Evolutionary conservation across 2,329 filamentous ascomycete species (phyloP).

Genomic region (Septoria petroselini): DNA sequence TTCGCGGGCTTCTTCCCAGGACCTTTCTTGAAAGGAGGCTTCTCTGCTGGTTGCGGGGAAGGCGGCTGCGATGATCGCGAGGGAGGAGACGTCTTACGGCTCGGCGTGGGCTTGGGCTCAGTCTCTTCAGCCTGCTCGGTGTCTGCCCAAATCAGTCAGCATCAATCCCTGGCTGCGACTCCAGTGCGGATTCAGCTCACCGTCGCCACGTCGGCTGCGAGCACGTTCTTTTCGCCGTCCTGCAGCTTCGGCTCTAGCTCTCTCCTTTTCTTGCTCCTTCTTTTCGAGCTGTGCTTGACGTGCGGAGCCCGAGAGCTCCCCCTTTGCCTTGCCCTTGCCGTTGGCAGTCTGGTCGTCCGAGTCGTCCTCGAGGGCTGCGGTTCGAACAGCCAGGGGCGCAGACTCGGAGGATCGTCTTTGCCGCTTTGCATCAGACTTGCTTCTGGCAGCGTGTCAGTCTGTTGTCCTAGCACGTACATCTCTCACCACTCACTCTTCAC

Average conservation of each 20-base stretch:
- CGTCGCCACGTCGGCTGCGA: constrained; percentile 76
- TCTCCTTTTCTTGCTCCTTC: constrained; percentile 64
- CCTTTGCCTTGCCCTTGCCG: constrained; percentile 37
- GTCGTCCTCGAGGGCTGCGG: constrained; percentile 55
- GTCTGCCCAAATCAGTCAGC: constrained; percentile 14
- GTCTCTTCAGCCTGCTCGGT: constrained; percentile 66
- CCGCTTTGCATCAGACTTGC: constrained; percentile 69
- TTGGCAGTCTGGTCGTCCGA: constrained; percentile 65
- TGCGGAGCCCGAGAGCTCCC: constrained; percentile 50
- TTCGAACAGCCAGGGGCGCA: constrained; percentile 48
- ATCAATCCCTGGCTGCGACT: background rate
- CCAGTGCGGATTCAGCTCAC: constrained; percentile 48
- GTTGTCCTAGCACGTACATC: background rate
- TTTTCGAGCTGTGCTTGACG: constrained; percentile 65
- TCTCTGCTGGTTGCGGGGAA: constrained; percentile 39
- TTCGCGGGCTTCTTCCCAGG: constrained; percentile 52
- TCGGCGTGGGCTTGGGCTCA: constrained; percentile 47
- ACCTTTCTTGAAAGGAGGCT: constrained; percentile 60
- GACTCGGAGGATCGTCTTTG: constrained; percentile 79
- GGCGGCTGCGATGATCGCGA: constrained; percentile 45
- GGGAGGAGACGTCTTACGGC: constrained; percentile 39
- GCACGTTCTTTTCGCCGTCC: constrained; percentile 78
- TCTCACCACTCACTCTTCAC: constrained; percentile 73
- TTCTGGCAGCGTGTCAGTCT: constrained; percentile 50
- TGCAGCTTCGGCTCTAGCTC: constrained; percentile 68